Base-by-base conservation (phyloP, 352 stramenopile genomes). In the Pythium monospermum region DNA sequence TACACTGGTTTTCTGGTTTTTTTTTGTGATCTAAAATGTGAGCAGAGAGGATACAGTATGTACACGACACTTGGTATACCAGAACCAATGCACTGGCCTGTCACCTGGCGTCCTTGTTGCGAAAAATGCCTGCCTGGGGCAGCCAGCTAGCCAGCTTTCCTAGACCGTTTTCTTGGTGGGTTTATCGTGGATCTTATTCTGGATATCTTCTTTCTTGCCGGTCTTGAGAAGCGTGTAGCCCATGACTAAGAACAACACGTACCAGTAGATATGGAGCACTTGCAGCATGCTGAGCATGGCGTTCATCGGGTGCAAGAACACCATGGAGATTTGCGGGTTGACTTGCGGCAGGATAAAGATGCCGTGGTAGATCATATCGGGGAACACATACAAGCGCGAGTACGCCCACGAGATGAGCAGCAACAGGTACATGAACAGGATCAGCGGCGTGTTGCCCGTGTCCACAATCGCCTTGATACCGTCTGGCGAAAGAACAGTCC, bases 401-500 rank as follows among this genome's bases (percentile, higher is more conserved):
- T 68, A 75, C 11, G 33, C 66, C 66, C 66, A 75, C 35, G 66
- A 63, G 41, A 53, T 62, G 13, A 75, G 57, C 47, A 75, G 54
- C 30, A 49, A 40, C 6, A 68, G 11, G 48, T 75, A 75, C 54
- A 71, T 61, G n/a, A 64, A 39, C 38, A 75, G 28, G 16, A 61
- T 57, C 11, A 75, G 47, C 37, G 41, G 44, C n/a, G 66, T 75
- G 40, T 60, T 64, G 26, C 62, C 62, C 2, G 63, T 71, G 58
- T 87, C 76, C 41, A 87, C 76, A 42, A 83, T 62, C 35, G 68
- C 68, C 68, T 87, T 87, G 60, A 87, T 85, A 6, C 54, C 71
- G 41, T 87, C 76, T 86, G 39, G 45, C 21, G 30, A 16, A 53
- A 16, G 30, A 11, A 32, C 19, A 16, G 37, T 11, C 21, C 13